Percentiles rank a stretch among this genome's conserved stretches.
Conservation (phyloP, 257 asterid species). For the Thymus quinquecostatus region DNA sequence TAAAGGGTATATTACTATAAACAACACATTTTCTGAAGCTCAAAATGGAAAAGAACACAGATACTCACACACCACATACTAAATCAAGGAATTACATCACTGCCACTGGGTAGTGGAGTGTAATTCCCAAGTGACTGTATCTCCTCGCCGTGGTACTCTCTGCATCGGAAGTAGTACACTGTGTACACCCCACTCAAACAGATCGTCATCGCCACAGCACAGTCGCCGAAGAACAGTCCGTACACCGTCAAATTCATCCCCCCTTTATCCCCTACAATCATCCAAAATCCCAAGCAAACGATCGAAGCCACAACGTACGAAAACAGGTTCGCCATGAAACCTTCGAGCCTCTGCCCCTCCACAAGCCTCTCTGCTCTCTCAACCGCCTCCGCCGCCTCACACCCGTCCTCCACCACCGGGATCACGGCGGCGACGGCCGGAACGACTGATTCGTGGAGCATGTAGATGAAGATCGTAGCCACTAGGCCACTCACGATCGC, state of each 20-base stretch:
- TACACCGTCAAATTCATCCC: neutral
- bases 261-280: slow-evolving; percentile 25
- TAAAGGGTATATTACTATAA: neutral
- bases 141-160: slow-evolving; percentile 45
- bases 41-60: no score
- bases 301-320: slow-evolving; percentile 18
- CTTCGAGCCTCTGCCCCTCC: slow-evolving; percentile 42
- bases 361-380: slow-evolving; percentile 47
- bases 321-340: slow-evolving; percentile 39
- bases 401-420: slow-evolving; percentile 48
- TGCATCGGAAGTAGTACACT: slow-evolving; percentile 47
- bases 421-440: slow-evolving; percentile 39
- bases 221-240: slow-evolving; percentile 26
- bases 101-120: slow-evolving; percentile 14
- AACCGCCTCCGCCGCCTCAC: slow-evolving; percentile 42
- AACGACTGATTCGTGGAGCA: slow-evolving; percentile 24
- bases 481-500: slow-evolving; percentile 11
- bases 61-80: no score
- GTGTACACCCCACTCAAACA: slow-evolving; percentile 33
- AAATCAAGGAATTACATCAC: neutral
- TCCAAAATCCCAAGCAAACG: slow-evolving; percentile 15
- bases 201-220: slow-evolving; percentile 28
- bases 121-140: slow-evolving; percentile 29
- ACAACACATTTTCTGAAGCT: no score
- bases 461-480: neutral